Evolutionary conservation across 352 stramenopile species (phyloP).

Genomic region (Phytophthora pisi): DNA sequence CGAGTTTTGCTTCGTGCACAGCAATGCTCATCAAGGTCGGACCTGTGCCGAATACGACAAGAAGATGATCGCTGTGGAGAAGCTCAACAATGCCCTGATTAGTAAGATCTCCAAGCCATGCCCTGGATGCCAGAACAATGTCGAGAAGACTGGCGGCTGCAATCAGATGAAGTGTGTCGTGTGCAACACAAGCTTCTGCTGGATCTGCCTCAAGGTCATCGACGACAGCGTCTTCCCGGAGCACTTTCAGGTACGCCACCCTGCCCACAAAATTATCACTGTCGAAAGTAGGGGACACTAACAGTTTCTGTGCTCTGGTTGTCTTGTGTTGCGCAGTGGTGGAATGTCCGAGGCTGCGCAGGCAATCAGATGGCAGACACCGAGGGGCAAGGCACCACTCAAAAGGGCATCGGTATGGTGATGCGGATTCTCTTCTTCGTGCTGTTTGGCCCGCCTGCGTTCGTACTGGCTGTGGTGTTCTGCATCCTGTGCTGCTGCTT

Average conservation of each 20-base stretch:
- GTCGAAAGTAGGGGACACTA: background rate
- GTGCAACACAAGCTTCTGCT: constrained; percentile 89
- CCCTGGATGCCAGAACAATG: constrained; percentile 86
- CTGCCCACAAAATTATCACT: background rate
- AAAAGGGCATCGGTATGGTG: constrained; percentile 43
- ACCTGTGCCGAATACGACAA: constrained; percentile 83
- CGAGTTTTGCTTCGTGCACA: constrained; percentile 90
- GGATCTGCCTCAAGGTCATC: constrained; percentile 84
- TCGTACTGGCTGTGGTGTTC: constrained; percentile 63
- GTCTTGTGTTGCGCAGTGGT: constrained; percentile 52
- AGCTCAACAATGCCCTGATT: constrained; percentile 82
- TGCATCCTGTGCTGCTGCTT: constrained; percentile 71
- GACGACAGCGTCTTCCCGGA: constrained; percentile 86
- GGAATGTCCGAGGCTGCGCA: constrained; percentile 75
- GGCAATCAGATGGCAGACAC: constrained; percentile 76
- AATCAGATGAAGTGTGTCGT: constrained; percentile 92
- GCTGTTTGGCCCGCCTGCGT: constrained; percentile 65
- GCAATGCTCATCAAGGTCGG: constrained; percentile 74
- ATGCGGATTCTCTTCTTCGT: constrained; percentile 66
- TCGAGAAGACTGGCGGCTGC: constrained; percentile 91
- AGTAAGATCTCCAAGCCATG: constrained; percentile 85
- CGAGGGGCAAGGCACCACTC: constrained; percentile 45
- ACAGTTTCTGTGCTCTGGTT: constrained; percentile 1
- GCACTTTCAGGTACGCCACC: constrained; percentile 73
- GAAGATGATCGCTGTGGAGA: constrained; percentile 78